Conservation (phyloP, 257 asterid species). For the Gynochthodes officinalis region DNA sequence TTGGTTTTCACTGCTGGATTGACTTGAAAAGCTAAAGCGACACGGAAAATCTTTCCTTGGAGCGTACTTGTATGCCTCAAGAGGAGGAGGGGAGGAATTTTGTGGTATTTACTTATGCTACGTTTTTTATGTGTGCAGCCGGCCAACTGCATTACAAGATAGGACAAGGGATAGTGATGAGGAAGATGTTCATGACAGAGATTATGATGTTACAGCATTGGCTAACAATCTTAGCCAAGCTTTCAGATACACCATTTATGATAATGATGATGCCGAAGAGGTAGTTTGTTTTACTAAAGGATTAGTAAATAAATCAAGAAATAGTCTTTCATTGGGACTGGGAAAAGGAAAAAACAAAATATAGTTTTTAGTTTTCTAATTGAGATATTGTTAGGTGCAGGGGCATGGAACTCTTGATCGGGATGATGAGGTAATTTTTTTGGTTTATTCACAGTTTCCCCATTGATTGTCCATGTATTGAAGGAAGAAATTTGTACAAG, state of each 20-base stretch:
- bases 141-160: conserved; percentile 87
- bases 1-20: background rate
- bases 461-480: conserved; percentile 6
- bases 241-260: conserved; percentile 76
- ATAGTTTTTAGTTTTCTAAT: background rate
- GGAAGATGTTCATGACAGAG: conserved; percentile 85
- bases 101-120: background rate
- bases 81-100: background rate
- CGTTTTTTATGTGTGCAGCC: conserved; percentile 49
- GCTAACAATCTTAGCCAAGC: conserved; percentile 92
- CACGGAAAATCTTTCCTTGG: background rate
- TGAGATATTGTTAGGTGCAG: conserved; percentile 40
- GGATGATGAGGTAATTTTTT: conserved; percentile 78
- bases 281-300: conserved; percentile 18
- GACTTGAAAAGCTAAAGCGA: background rate
- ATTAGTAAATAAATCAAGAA: background rate
- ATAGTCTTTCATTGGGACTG: background rate
- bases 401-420: conserved; percentile 77
- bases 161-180: conserved; percentile 87
- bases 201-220: conserved; percentile 87
- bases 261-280: conserved; percentile 79
- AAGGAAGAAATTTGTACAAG: background rate
- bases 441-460: background rate
- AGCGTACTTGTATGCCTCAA: background rate
- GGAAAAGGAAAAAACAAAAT: background rate